Conservation (phyloP, 2,329 filamentous ascomycete species). For the Diaporthe aspalathi region DNA sequence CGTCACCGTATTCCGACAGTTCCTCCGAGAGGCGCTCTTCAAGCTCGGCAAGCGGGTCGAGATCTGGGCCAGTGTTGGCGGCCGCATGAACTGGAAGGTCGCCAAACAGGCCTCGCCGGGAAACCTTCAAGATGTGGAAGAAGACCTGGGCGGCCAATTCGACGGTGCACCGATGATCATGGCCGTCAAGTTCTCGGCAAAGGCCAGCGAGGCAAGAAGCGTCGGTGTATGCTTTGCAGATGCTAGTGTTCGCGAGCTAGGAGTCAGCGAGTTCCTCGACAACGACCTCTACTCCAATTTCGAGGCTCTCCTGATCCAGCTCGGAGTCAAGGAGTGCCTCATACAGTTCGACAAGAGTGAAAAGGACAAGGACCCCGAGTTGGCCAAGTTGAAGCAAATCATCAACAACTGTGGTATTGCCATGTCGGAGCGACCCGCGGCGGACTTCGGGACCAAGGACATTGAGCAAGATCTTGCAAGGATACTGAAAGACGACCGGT, state of each 20-base stretch:
- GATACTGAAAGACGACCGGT: slow-evolving; percentile 86
- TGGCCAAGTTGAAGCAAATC: slow-evolving; percentile 87
- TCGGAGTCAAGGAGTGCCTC: slow-evolving; percentile 94
- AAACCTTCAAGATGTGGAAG: slow-evolving; percentile 96
- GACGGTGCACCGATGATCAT: slow-evolving; percentile 95
- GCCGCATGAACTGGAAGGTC: slow-evolving; percentile 92
- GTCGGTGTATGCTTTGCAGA: slow-evolving; percentile 98
- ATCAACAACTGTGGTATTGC: slow-evolving; percentile 93
- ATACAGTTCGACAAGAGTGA: slow-evolving; percentile 82
- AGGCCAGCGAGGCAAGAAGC: slow-evolving; percentile 83
- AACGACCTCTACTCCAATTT: slow-evolving; percentile 99
- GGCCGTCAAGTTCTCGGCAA: slow-evolving; percentile 92
- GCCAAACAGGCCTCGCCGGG: slow-evolving; percentile 93
- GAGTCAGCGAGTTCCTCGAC: slow-evolving; percentile 98
- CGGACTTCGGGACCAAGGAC: slow-evolving; percentile 88
- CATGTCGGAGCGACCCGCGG: slow-evolving; percentile 79
- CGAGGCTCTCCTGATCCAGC: slow-evolving; percentile 93
- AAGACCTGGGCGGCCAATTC: slow-evolving; percentile 87
- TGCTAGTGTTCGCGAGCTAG: slow-evolving; percentile 93
- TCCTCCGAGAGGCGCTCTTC: slow-evolving; percentile 93
- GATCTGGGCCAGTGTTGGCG: slow-evolving; percentile 81
- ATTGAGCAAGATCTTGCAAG: slow-evolving; percentile 95
- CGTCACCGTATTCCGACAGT: slow-evolving; percentile 93
- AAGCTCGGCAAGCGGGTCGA: slow-evolving; percentile 91
- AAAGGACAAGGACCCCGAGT: slow-evolving; percentile 89